Percentiles rank a stretch among this genome's conserved stretches.
phyloP scores from a whole-genome alignment of 2,329 filamentous ascomycete species.

The Cladosporium colombiae region DNA sequence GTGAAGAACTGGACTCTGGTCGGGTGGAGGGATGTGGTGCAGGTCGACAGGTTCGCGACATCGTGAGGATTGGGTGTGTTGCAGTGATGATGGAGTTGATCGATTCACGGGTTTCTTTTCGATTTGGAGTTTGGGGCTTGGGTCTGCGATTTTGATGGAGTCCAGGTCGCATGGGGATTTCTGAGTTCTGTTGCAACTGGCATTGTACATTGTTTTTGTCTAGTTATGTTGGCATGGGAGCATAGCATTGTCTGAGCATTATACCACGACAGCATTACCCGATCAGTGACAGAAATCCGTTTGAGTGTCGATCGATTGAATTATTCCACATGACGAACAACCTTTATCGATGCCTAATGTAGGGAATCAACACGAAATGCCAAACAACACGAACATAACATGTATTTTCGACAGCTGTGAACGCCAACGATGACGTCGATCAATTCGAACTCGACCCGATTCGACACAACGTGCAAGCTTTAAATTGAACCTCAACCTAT shows the following conservation, averaged over 20 bases:
- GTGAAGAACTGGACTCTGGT: not conserved
- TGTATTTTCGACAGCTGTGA: too few relatives aligned
- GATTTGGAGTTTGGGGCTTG: not conserved
- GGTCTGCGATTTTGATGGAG: not conserved
- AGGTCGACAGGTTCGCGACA: not conserved
- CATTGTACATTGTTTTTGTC: not conserved
- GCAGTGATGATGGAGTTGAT: not conserved
- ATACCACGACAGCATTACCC: not conserved
- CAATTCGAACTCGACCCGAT: not conserved
- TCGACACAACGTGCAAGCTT: not conserved
- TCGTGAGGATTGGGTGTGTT: not conserved
- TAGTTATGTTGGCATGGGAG: too few relatives aligned
- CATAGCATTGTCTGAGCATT: not conserved
- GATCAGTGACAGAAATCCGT: not conserved
- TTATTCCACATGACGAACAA: not conserved
- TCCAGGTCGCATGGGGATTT: not conserved
- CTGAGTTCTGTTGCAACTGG: not conserved
- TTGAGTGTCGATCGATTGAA: not conserved
- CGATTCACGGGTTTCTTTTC: not conserved
- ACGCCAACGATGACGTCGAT: conserved; percentile 6
- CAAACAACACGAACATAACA: too few relatives aligned
- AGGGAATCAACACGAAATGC: not conserved
- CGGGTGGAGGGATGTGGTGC: not conserved
- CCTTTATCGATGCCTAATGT: not conserved
- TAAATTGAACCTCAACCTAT: not conserved